These are phyloP conservation scores for Didymella lethalis DNA, from an alignment of 2,329 filamentous ascomycete species.

Conservation along the genomic window DNA sequence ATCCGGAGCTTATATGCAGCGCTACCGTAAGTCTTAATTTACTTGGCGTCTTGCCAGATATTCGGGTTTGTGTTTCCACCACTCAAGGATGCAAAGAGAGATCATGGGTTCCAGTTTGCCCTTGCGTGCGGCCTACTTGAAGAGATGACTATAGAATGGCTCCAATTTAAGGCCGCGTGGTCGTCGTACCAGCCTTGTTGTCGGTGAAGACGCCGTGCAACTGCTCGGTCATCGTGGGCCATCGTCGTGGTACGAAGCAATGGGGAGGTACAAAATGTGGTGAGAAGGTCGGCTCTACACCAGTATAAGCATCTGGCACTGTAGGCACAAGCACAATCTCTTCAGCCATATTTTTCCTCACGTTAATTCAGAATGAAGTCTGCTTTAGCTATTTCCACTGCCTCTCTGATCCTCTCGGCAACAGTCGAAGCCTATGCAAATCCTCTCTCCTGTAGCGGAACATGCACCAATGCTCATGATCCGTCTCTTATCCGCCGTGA, in stretches of 20 bases:
- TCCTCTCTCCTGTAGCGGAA: constrained; percentile 49
- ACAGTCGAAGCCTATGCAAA: constrained; percentile 44
- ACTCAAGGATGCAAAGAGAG: constrained; percentile 1
- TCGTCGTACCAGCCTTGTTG: not conserved
- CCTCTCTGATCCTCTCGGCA: constrained; percentile 8
- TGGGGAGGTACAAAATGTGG: not conserved
- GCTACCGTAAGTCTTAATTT: constrained; percentile 16
- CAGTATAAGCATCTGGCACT: not conserved
- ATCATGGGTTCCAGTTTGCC: constrained; percentile 7
- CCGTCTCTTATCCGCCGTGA: constrained; percentile 55
- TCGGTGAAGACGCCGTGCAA: constrained; percentile 12
- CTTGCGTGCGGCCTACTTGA: constrained; percentile 3
- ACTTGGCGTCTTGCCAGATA: not conserved
- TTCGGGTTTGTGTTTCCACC: constrained; percentile 8
- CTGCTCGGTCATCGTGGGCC: not conserved
- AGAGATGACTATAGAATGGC: not conserved
- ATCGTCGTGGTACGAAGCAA: not conserved
- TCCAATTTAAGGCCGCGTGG: constrained; percentile 1
- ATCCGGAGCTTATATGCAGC: constrained; percentile 3
- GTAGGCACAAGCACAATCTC: not conserved
- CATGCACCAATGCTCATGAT: constrained; percentile 56
- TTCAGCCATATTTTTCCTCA: not conserved
- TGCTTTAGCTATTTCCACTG: constrained; percentile 8
- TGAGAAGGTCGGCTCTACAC: not conserved
- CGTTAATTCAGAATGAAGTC: constrained; percentile 2